Evolutionary conservation across 2,329 filamentous ascomycete genomes (phyloP), one percentile per base, ranked within the genome.

Genomic region (Colletotrichum siamense): DNA sequence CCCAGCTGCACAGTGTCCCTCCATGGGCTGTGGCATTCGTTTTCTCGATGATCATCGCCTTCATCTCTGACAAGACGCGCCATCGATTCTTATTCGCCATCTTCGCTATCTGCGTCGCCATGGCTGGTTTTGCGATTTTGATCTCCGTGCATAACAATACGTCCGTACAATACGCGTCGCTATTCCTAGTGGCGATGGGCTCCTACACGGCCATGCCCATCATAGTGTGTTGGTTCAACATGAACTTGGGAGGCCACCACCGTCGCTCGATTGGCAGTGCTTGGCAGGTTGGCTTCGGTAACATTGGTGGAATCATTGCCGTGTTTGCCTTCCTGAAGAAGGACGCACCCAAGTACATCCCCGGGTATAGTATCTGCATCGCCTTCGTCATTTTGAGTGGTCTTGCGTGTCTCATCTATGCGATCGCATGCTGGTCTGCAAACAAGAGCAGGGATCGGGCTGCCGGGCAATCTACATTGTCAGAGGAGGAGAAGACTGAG

Each of bases 161-260:
- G 1, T 78, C 89, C 15, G 85, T 95, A 8, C 91, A 97, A 83
- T 98, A 98, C 81, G 94, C 88, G 0, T 95, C 94, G 0, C 89
- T 98, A 0, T 98, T 98, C 87, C 87, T 98, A 36, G 92, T 98
- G 66, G 94, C 95, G 3, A 93, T 93, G 86, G 95, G 95, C 66
- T 90, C 91, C 0, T 98, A 98, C 85, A 93, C 92, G 1, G 95
- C 96, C n/a, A 96, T 98, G 94, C 96, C 96, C 0, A 93, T 98
- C 34, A 92, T 96, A 59, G 91, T 96, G 9, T 96, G 94, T 83
- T 96, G 94, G 94, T 96, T 94, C 84, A 94, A 93, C 79, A 95
- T 95, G 91, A 96, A 96, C 80, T 86, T 95, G 2, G 92, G 92
- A 3, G 94, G 94, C 0, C 94, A 96, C 82, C 93, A 93, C 73